Percentiles rank a stretch among this genome's conserved stretches.
Conservation (phyloP, 2,329 filamentous ascomycete genomes). For the Chaetomiaceae sp. region DNA sequence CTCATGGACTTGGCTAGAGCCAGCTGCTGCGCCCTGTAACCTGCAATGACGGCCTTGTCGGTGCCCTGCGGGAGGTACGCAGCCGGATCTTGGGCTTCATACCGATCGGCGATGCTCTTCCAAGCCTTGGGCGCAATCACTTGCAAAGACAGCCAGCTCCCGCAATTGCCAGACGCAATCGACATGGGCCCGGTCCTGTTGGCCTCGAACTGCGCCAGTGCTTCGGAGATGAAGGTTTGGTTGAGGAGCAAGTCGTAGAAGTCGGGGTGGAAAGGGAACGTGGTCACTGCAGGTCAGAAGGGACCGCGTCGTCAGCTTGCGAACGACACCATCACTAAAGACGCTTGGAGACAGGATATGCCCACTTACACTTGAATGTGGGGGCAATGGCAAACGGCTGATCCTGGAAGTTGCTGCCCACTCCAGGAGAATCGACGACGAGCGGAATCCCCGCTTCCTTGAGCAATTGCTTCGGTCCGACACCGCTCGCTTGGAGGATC, state of each 20-base stretch:
- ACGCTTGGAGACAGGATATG: no score
- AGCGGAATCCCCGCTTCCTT: conserved; percentile 43
- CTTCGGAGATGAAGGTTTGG: conserved; percentile 26
- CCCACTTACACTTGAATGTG: conserved; percentile 16
- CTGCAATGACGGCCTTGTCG: conserved; percentile 33
- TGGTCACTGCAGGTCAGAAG: conserved; percentile 15
- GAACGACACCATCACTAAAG: no score
- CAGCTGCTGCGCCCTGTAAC: conserved; percentile 34
- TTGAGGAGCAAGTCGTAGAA: conserved; percentile 23
- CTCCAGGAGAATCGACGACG: conserved; percentile 52
- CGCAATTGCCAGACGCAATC: conserved; percentile 26
- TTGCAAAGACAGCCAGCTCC: conserved; percentile 30
- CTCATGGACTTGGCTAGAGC: conserved; percentile 25
- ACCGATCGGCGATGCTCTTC: conserved; percentile 25
- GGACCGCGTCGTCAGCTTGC: no score
- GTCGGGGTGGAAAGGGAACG: conserved; percentile 22
- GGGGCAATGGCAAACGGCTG: conserved; percentile 27
- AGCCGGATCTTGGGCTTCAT: conserved; percentile 30
- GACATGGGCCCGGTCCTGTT: conserved; percentile 28
- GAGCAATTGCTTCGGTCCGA: conserved; percentile 34
- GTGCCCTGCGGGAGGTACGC: conserved; percentile 31
- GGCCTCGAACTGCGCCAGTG: conserved; percentile 23
- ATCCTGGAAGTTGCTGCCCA: conserved; percentile 47
- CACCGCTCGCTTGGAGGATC: conserved; percentile 39
- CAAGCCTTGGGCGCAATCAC: conserved; percentile 28